Base-by-base conservation (phyloP, 192 early-diverging fungal species). In the Gamsiella multidivaricata region DNA sequence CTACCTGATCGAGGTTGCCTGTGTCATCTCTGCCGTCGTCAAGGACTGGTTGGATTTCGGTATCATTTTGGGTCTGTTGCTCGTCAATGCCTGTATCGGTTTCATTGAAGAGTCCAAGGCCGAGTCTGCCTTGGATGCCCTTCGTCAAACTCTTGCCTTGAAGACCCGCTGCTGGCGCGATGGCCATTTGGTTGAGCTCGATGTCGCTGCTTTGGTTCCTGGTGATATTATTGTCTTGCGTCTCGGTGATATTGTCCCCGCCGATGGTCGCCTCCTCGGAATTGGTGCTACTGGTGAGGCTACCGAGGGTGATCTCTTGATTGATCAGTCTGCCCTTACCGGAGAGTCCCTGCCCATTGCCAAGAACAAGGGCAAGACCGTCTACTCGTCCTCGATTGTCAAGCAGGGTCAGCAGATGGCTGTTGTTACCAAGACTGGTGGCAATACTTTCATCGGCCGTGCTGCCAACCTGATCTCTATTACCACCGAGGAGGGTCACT, bases 361-460 rank as follows among this genome's bases (percentile, higher is more conserved):
- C 65, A 96, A 96, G 83, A 88, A 87, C 69, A 93, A 91, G 80
- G 90, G 91, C 49, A 85, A 84, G 55, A 93, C 90, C 22, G 94
- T 93, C 51, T 98, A 94, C 83, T 96, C 96, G 33, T 96, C 94
- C 42, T 94, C 94, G 0, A 93, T 95, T 60, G 91, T 95, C 81
- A 96, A 96, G 86, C 96, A 97, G 78, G 96, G 96, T 32, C 94
- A 95, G 82, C 93, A 94, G 88, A 83, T 98, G 61, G 92, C 89
- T 59, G 91, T 97, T 25, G 96, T 98, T 25, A 91, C 88, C 65
- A 97, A 97, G 84, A 98, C 96, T 20, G 97, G 94, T 41, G 84
- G 88, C 36, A 84, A 95, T 81, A 98, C 96, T n/a, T 98, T 94
- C 81, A 96, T 98, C 69, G 96, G 96, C 25, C 92, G 96, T 59